Evolutionary conservation across 176 grass and related monocot genomes (phyloP).

Genomic region (Oryza longistaminata): DNA sequence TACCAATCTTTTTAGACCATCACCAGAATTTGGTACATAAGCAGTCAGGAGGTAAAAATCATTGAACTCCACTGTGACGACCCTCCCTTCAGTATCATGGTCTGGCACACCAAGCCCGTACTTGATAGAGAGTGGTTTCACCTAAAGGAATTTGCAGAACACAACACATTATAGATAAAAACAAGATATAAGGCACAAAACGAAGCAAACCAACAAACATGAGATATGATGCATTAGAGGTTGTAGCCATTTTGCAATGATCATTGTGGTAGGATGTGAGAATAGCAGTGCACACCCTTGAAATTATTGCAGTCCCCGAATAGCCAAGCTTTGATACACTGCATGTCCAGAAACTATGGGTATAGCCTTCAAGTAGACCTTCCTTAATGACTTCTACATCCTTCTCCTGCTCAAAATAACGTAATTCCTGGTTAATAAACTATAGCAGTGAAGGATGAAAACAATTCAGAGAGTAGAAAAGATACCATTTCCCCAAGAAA

Average conservation of each 20-base stretch:
- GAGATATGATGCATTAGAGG: neutral
- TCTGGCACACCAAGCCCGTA: conserved; percentile 75
- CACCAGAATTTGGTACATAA: conserved; percentile 84
- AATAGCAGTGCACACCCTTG: conserved; percentile 54
- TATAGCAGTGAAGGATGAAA: neutral
- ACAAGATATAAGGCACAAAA: neutral
- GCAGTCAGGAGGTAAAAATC: conserved; percentile 66
- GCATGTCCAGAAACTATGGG: conserved; percentile 95
- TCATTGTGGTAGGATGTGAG: neutral
- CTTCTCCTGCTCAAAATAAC: conserved; percentile 72
- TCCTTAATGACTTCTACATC: conserved; percentile 84
- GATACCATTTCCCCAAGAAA: neutral
- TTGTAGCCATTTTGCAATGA: neutral
- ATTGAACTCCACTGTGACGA: conserved; percentile 73
- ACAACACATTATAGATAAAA: conserved; percentile 15
- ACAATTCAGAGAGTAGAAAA: conserved; percentile 31
- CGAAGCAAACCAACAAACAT: conserved; percentile 16
- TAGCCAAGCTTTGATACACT: conserved; percentile 96
- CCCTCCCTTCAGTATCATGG: conserved; percentile 77
- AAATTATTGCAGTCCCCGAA: conserved; percentile 95
- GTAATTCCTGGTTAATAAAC: conserved; percentile 22
- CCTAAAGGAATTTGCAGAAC: conserved; percentile 27
- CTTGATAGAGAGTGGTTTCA: conserved; percentile 72
- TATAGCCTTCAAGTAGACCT: conserved; percentile 81
- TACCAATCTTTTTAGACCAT: conserved; percentile 70